Evolutionary conservation across 2,329 filamentous ascomycete species (phyloP).

Genomic region (Rhynchosporium secalis): DNA sequence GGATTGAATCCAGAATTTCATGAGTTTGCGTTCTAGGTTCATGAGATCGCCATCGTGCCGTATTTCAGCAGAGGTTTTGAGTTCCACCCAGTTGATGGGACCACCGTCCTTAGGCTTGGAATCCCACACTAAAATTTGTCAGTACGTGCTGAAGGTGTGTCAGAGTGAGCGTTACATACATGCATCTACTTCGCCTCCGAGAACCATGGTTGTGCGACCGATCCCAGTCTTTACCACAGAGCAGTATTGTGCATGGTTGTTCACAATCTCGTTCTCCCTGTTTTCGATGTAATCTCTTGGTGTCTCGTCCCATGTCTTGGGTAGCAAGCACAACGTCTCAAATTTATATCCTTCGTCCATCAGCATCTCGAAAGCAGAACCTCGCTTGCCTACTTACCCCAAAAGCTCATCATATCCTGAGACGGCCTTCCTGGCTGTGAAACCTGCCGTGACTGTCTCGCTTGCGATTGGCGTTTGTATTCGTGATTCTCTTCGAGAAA

Average conservation of each 20-base stretch:
- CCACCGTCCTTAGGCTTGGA: slow-evolving; percentile 64
- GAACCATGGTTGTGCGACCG: slow-evolving; percentile 69
- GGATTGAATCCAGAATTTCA: slow-evolving; percentile 96
- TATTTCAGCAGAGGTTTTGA: slow-evolving; percentile 85
- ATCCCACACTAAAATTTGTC: slow-evolving; percentile 67
- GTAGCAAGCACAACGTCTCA: slow-evolving; percentile 78
- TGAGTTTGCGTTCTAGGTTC: slow-evolving; percentile 83
- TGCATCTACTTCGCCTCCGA: slow-evolving; percentile 93
- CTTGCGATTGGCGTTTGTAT: slow-evolving; percentile 64
- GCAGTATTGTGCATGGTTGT: slow-evolving; percentile 93
- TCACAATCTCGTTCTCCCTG: slow-evolving; percentile 70
- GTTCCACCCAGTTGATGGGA: slow-evolving; percentile 88
- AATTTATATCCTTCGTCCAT: slow-evolving; percentile 84
- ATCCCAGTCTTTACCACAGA: slow-evolving; percentile 89
- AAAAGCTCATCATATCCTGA: slow-evolving; percentile 85
- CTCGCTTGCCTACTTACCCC: slow-evolving; percentile 58
- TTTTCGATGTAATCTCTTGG: slow-evolving; percentile 76
- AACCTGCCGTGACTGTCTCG: slow-evolving; percentile 53
- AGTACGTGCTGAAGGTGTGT: slow-evolving; percentile 1
- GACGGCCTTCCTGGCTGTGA: slow-evolving; percentile 56
- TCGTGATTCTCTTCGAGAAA: slow-evolving; percentile 91
- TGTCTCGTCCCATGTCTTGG: slow-evolving; percentile 70
- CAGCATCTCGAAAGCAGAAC: slow-evolving; percentile 3
- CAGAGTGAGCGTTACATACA: slow-evolving; percentile 50
- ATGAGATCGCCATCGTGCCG: slow-evolving; percentile 65